Evolutionary conservation across 768 basidiomycete genomes (phyloP), one percentile per base, ranked within the genome.

Genomic region (Kwoniella newhampshirensis): DNA sequence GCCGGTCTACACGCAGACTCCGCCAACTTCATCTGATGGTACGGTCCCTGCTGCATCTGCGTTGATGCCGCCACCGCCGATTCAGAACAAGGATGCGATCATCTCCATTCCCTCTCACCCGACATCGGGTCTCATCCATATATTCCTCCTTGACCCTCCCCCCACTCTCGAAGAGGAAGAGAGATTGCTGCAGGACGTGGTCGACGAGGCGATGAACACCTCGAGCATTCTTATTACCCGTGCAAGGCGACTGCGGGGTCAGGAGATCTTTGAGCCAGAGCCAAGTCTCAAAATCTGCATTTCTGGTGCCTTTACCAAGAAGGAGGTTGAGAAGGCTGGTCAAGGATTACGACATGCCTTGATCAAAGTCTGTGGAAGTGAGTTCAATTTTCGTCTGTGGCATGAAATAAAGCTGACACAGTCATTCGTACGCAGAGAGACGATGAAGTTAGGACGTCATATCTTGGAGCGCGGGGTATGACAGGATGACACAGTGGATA

Each of bases 311-410:
- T 75, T 97, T 63, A 85, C 86, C 23, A 87, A 81, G 82, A 94
- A 93, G 78, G 96, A 98, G 67, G 84, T 86, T 52, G 92, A 96
- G 81, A 93, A 91, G 80, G 88, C 92, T 2, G 84, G 86, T 5
- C 78, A 78, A 21, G 82, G 87, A 18, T 76, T 99, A 55, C 89
- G 87, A 78, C 80, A 81, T 27, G 86, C 86, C 36, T 78, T 91
- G 42, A 80, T 82, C 37, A 91, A 92, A 79, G 84, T 89, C 3
- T 75, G 91, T 47, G 80, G 82, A 13, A 79, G 73, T 74, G 63
- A 73, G 75, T 71, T 26, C 21, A 13, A 32, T 6, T 6, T 6
- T 32, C 32, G 32, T 32, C 13, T 32, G 32, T n/a, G n/a, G n/a
- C 45, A n/a, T 39, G n/a, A n/a, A n/a, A n/a, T n/a, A n/a, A 13